Evolutionary conservation across 1,284 basidiomycete species (phyloP).

Genomic region (Apiotrichum veenhuisii): DNA sequence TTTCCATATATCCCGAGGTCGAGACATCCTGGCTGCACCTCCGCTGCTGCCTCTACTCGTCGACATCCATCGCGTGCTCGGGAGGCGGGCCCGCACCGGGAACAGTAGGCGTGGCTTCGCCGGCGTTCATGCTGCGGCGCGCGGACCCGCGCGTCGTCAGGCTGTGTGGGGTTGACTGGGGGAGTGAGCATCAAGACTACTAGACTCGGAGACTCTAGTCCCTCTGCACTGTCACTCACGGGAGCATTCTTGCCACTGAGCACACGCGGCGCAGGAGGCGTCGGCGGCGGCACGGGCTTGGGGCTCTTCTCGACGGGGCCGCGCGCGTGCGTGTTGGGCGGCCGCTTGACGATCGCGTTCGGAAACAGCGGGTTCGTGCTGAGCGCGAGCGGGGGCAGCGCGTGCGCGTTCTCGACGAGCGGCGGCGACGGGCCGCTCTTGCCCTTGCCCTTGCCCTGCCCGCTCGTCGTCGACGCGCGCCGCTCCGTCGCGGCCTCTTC

Average conservation of each 20-base stretch:
- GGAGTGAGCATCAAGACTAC: background rate
- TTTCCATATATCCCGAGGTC: too few species aligned
- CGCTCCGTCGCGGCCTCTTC: background rate
- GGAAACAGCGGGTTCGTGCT: constrained; percentile 45
- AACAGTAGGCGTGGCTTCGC: constrained; percentile 6
- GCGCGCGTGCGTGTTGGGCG: constrained; percentile 40
- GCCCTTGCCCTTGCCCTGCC: background rate
- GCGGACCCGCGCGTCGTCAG: constrained; percentile 30
- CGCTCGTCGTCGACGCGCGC: background rate
- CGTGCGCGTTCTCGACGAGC: constrained; percentile 15
- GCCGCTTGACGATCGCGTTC: constrained; percentile 41
- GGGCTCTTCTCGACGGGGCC: constrained; percentile 4
- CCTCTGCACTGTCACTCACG: constrained; percentile 10
- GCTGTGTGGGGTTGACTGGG: constrained; percentile 31
- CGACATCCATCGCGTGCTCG: constrained; percentile 10
- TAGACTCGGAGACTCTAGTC: background rate
- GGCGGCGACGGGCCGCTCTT: background rate
- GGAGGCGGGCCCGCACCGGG: background rate
- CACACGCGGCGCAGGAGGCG: constrained; percentile 14
- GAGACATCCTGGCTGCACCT: too few species aligned
- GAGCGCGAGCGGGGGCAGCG: constrained; percentile 35
- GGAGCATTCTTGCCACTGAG: constrained; percentile 25
- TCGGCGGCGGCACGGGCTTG: background rate
- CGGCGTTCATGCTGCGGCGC: constrained; percentile 23
- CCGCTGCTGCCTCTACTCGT: constrained; percentile 5